Evolutionary conservation across 2,329 filamentous ascomycete genomes (phyloP).

Genomic region (Beauveria caledonica): DNA sequence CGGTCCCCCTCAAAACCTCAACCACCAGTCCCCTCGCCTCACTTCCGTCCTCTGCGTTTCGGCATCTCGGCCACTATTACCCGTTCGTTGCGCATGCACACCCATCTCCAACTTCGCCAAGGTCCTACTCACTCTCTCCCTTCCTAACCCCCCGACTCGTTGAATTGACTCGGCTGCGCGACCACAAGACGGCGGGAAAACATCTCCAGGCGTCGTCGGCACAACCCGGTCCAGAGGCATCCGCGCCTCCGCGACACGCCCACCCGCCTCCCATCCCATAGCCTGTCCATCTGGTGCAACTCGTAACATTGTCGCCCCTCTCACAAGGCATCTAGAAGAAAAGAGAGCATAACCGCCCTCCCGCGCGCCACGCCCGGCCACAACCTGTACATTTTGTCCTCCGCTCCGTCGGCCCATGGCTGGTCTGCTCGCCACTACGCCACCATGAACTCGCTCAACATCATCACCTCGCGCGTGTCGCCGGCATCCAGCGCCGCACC

Average conservation of each 20-base stretch:
- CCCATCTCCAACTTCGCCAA: not conserved
- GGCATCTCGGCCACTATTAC: not conserved
- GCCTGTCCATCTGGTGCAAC: not conserved
- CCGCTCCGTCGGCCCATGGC: conserved; percentile 39
- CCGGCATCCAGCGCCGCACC: conserved; percentile 48
- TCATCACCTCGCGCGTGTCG: conserved; percentile 77
- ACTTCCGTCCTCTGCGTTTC: not conserved
- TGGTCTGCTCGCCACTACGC: conserved; percentile 38
- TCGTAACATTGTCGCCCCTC: not conserved
- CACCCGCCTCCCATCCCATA: not conserved
- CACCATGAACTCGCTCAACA: conserved; percentile 95
- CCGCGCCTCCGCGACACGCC: conserved; percentile 10
- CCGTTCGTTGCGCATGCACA: not conserved
- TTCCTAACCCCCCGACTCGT: not conserved
- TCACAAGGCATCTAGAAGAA: not conserved
- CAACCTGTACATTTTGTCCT: not conserved
- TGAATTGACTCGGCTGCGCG: conserved; percentile 6
- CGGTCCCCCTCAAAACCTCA: conserved; percentile 8
- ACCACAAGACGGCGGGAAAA: not conserved
- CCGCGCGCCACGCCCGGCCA: not conserved
- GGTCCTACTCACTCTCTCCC: not conserved
- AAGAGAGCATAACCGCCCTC: not conserved
- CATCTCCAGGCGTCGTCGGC: conserved; percentile 3
- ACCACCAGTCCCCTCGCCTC: conserved; percentile 4
- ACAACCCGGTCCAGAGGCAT: conserved; percentile 9